phyloP scores from a whole-genome alignment of 139 green algal species.

The Zygnema cylindricum region DNA sequence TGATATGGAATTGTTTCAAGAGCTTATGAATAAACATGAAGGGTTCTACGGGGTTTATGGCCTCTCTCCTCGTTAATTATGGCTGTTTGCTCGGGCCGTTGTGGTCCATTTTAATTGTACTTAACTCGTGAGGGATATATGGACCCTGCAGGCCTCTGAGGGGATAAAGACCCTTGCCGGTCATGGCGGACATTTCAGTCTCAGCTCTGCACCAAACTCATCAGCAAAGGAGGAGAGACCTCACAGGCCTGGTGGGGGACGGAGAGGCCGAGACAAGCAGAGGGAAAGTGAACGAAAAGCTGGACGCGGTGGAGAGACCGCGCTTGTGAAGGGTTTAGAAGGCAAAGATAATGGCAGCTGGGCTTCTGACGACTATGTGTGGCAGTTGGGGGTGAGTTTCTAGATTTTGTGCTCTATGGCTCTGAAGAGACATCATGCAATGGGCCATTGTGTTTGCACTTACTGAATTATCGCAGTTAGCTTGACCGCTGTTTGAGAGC shows the following conservation, averaged over 20 bases:
- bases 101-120: no score
- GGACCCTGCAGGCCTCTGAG: neutral
- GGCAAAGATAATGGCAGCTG: neutral
- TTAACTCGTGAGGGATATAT: no score
- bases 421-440: no score
- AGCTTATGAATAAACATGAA: no score
- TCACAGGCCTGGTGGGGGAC: neutral
- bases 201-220: neutral
- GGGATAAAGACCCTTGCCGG: neutral
- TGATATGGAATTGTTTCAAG: no score
- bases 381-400: neutral
- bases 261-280: neutral
- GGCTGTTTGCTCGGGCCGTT: no score
- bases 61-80: no score
- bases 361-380: neutral
- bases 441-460: no score
- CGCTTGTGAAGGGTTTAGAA: neutral
- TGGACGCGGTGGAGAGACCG: neutral
- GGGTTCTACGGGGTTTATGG: no score
- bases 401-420: no score
- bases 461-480: no score
- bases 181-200: neutral
- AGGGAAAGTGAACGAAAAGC: neutral
- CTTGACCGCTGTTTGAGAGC: no score
- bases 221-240: neutral